Percentiles rank a stretch among this genome's conserved stretches.
These are phyloP conservation scores for Blastobotrys illinoisensis DNA, from an alignment of 1,139 yeast genomes.

Conservation along the genomic window DNA sequence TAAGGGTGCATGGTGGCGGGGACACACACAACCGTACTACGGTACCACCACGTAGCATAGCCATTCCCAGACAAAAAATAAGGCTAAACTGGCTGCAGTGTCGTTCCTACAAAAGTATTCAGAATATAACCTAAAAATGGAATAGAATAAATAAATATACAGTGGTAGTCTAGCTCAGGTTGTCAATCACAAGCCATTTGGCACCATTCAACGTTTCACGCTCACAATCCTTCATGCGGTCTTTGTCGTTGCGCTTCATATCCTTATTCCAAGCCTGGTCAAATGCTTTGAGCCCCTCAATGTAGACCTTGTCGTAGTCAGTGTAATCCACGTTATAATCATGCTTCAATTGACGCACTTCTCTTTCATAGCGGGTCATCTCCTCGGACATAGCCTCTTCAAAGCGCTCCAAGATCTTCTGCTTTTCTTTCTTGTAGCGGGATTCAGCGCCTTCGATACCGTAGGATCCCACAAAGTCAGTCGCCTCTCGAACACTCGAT, in stretches of 20 bases:
- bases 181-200: constrained; percentile 8
- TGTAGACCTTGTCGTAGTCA: constrained; percentile 8
- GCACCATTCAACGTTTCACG: constrained; percentile 3
- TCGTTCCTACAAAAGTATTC: neutral
- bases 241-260: constrained; percentile 7
- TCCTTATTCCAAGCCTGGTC: constrained; percentile 8
- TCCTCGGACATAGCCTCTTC: constrained; percentile 4
- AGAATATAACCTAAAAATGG: neutral
- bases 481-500: constrained; percentile 3
- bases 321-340: constrained; percentile 8
- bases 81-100: neutral
- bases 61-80: no score
- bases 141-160: neutral
- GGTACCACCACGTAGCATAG: no score
- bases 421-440: constrained; percentile 1
- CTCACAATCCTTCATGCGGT: constrained; percentile 6
- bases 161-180: neutral
- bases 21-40: no score
- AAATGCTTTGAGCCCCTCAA: neutral
- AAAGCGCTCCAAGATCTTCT: constrained; percentile 2
- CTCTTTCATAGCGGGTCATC: constrained; percentile 1
- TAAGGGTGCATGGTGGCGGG: no score
- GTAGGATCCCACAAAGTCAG: constrained; percentile 2
- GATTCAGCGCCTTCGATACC: neutral
- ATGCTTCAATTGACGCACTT: constrained; percentile 3